Evolutionary conservation across 129 eudicot genomes (phyloP).

Genomic region (Helianthus tuberosus): DNA sequence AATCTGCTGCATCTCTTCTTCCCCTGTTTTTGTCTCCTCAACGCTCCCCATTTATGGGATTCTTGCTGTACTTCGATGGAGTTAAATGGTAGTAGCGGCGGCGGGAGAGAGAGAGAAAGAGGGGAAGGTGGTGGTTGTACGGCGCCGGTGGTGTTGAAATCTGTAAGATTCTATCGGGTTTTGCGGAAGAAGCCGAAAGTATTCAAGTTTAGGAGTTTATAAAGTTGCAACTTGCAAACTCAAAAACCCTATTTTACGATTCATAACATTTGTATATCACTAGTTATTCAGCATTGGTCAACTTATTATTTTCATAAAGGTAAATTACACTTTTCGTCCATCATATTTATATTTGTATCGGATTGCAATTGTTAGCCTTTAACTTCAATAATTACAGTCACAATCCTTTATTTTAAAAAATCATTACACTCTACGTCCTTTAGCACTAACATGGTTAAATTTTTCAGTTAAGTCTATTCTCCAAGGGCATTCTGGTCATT

Average conservation of each 20-base stretch:
- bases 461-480: too few species aligned
- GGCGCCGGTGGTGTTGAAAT: constrained; percentile 8
- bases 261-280: too few species aligned
- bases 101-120: constrained; percentile 2
- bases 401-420: too few species aligned
- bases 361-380: too few species aligned
- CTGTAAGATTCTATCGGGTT: background rate
- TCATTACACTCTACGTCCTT: too few species aligned
- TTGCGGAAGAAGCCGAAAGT: constrained; percentile 2
- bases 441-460: too few species aligned
- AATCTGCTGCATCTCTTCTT: constrained; percentile 29
- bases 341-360: too few species aligned
- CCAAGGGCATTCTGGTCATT: too few species aligned
- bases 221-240: constrained; percentile 21
- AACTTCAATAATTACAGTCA: too few species aligned
- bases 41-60: constrained; percentile 39
- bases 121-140: constrained; percentile 2
- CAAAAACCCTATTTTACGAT: constrained; percentile 36
- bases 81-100: background rate
- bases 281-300: too few species aligned
- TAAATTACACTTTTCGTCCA: too few species aligned
- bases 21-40: constrained; percentile 40
- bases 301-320: too few species aligned
- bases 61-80: constrained; percentile 5
- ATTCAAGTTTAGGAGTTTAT: constrained; percentile 29